Conservation (phyloP, 179 eudicot genomes). For the Beta corolliflora region DNA sequence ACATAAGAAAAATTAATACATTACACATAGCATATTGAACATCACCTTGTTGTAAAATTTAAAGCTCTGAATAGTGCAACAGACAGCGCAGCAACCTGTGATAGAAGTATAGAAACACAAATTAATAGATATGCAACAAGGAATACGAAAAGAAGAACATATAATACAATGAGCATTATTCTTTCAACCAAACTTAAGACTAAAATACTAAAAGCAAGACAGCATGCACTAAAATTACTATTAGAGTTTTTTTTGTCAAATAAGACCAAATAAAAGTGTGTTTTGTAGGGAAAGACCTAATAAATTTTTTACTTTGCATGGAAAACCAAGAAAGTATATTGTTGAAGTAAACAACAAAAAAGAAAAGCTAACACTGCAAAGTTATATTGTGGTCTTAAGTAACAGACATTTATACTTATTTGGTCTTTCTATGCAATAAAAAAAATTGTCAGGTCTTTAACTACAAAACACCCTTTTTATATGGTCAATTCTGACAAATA, state of each 20-base stretch:
- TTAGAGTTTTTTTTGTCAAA: neutral
- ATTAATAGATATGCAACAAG: neutral
- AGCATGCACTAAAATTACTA: neutral
- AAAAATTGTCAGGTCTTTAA: no score
- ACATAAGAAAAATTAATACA: no score
- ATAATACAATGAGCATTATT: neutral
- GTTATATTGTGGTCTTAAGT: no score
- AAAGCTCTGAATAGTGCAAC: slow-evolving; percentile 89
- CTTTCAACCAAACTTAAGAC: neutral
- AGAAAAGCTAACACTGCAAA: no score
- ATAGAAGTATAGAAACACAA: slow-evolving; percentile 22
- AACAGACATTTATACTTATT: no score
- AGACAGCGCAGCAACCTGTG: slow-evolving; percentile 85
- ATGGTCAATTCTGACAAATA: neutral
- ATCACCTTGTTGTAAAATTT: slow-evolving; percentile 76
- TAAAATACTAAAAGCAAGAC: neutral
- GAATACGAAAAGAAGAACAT: neutral
- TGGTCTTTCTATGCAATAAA: no score
- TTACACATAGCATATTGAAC: neutral
- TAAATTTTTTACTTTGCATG: no score
- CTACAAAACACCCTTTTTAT: no score
- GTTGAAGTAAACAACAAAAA: no score
- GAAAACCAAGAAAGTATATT: no score
- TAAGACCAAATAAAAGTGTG: no score
- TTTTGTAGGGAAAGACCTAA: no score